Base-by-base conservation (phyloP, 2,329 filamentous ascomycete genomes). In the Arachnomyces sp. region DNA sequence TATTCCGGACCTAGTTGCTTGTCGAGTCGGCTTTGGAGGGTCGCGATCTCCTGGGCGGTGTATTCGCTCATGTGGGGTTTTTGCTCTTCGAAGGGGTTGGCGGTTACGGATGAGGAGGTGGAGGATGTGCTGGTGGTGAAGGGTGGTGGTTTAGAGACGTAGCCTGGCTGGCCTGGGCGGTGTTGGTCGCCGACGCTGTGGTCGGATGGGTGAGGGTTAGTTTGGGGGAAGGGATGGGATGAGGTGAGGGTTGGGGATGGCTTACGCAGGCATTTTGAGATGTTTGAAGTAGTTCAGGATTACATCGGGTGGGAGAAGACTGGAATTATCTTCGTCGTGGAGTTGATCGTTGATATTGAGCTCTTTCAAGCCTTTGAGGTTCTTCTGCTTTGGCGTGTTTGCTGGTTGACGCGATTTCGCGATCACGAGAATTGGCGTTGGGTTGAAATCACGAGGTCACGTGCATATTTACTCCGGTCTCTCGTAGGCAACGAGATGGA, bases 1-100 rank as follows among this genome's bases (percentile, higher is more conserved):
- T 93, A 98, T 65, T 98, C 93, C 0, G 92, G 92, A 0, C 92
- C 92, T 8, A 98, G 77, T 58, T 95, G 89, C 58, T 89, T 93
- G 58, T 96, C 85, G 20, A 98, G 77, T 25, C 86, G 81, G 49
- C 79, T 78, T 56, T 94, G 84, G 11, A 98, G 72, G 0, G 86
- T 90, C 15, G 88, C 88, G 43, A 95, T 90, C 59, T 98, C 82
- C 51, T 79, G 73, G n/a, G 89, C 87, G 0, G 88, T 94, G 68
- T 86, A 98, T 57, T 84, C 78, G 38, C 76, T 81, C 20, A 94
- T 74, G 31, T 77, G 77, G 36, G 74, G 77, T 56, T 73, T 74
- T 2, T 67, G 61, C 51, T 90, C 83, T 60, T 86, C 81, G 62
- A 92, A 98, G 6, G 89, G 89, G 57, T 95, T 96, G 46, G 64